Evolutionary conservation across 106 monocot species (phyloP).

Genomic region (Dactylorhiza incarnata): DNA sequence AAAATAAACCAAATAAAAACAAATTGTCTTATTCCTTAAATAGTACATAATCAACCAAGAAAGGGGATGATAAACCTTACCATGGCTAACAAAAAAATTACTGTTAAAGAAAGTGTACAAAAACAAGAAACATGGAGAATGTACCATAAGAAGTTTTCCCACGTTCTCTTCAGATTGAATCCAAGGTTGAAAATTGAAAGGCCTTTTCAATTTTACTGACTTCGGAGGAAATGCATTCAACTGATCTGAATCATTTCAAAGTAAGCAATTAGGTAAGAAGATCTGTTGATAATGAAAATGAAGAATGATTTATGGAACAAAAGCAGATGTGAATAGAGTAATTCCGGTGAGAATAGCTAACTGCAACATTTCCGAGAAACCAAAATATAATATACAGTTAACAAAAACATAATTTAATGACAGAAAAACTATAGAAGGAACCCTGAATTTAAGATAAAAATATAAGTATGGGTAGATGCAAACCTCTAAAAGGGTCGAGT

Average conservation of each 20-base stretch:
- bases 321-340: too few relatives aligned
- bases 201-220: slow-evolving; percentile 54
- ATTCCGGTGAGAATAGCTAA: too few relatives aligned
- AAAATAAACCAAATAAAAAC: too few relatives aligned
- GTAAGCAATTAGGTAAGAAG: neutral
- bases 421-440: neutral
- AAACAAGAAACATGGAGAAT: neutral
- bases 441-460: neutral
- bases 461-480: neutral
- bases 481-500: slow-evolving; percentile 69
- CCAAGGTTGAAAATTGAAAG: slow-evolving; percentile 82
- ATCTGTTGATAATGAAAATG: neutral
- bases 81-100: neutral
- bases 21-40: too few relatives aligned
- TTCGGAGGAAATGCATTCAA: slow-evolving; percentile 70
- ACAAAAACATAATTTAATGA: slow-evolving; percentile 1
- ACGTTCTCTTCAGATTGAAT: slow-evolving; percentile 68
- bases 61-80: too few relatives aligned
- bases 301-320: neutral
- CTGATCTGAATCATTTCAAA: slow-evolving; percentile 44
- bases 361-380: too few relatives aligned
- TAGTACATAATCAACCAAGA: too few relatives aligned
- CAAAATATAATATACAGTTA: neutral
- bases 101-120: neutral
- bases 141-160: slow-evolving; percentile 87